phyloP scores from a whole-genome alignment of 2,329 filamentous ascomycete genomes.

The Pseudogymnoascus sp. region DNA sequence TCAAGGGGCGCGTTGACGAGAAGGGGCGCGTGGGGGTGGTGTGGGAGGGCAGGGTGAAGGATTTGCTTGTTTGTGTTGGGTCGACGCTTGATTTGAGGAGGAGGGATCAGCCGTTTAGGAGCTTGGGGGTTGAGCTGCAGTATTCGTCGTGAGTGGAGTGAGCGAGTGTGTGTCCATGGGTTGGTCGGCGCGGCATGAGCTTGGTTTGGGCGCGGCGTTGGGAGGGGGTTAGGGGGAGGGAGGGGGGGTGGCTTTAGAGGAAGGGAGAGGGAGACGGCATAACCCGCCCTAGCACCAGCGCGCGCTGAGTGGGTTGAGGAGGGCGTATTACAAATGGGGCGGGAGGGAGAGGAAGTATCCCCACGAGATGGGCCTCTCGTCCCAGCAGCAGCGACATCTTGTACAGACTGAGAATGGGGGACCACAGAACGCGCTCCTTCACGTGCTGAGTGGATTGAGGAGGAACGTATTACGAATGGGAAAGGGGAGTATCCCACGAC shows the following conservation, averaged over 20 bases:
- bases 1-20: constrained; percentile 87
- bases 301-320: background rate
- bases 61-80: constrained; percentile 83
- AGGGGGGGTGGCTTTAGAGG: background rate
- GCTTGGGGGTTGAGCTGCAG: constrained; percentile 69
- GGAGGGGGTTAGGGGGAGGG: background rate
- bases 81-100: constrained; percentile 73
- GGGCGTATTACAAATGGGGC: background rate
- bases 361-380: no score
- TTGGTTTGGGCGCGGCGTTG: no score
- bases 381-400: no score
- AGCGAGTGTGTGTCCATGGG: background rate
- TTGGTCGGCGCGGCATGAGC: background rate
- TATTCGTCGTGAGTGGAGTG: constrained; percentile 53
- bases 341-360: no score
- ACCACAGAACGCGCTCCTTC: no score
- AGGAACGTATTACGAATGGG: background rate
- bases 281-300: background rate
- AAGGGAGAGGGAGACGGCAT: background rate
- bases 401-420: no score
- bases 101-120: constrained; percentile 68
- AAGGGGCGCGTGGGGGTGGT: constrained; percentile 76
- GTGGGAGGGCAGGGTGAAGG: constrained; percentile 91
- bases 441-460: no score
- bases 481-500: background rate